Percentiles rank a stretch among this genome's conserved stretches.
Evolutionary conservation across 805 yeast species (phyloP).

Genomic region (Dipodascus geniculatus): DNA sequence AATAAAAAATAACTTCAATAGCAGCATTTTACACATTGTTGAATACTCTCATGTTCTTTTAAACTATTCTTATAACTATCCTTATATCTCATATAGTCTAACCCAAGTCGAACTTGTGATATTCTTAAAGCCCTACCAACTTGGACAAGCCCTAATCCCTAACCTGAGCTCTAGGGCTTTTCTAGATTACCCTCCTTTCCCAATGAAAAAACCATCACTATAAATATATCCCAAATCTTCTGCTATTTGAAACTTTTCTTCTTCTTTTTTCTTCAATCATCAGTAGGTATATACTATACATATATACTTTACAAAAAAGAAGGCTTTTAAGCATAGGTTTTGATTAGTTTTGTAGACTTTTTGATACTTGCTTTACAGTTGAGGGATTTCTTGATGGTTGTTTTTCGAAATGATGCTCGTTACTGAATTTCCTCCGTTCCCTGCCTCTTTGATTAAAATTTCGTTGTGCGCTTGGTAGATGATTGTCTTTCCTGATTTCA

Average conservation of each 20-base stretch:
- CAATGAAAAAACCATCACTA: neutral
- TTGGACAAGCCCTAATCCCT: neutral
- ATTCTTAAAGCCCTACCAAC: neutral
- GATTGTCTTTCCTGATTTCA: neutral
- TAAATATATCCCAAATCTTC: neutral
- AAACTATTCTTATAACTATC: too few species aligned
- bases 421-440: conserved; percentile 1
- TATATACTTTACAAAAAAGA: neutral
- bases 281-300: conserved; percentile 2
- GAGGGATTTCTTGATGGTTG: neutral
- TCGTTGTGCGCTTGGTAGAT: conserved; percentile 1
- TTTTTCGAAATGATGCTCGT: neutral
- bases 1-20: too few species aligned
- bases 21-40: too few species aligned
- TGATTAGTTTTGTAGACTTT: neutral
- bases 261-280: neutral
- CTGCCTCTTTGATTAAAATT: neutral
- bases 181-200: neutral
- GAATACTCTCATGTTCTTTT: too few species aligned
- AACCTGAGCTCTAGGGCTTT: neutral
- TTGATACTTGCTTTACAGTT: conserved; percentile 1
- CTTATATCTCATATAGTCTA: too few species aligned
- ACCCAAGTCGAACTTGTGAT: neutral
- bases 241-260: neutral
- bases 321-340: conserved; percentile 1